Base-by-base conservation (phyloP, 148 eudicot species). In the Polygonum maritimum region DNA sequence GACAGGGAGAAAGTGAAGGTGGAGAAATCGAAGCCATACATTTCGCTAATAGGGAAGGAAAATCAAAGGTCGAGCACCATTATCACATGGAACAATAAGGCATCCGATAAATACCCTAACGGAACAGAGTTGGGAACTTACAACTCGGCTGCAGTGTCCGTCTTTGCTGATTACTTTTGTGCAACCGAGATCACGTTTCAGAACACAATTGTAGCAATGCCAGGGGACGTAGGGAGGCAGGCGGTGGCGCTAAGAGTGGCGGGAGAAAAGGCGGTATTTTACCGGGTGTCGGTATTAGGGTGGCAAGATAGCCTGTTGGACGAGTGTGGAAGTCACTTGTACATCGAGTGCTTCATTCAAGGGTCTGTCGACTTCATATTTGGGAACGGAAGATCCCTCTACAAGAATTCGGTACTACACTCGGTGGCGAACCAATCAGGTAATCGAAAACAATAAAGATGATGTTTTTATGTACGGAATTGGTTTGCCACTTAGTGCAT, bases 321-420 rank as follows among this genome's bases (percentile, higher is more conserved):
- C 77, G 94, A 90, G 19, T 13, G 39, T 9, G 98, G 99, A 22
- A 81, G 93, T 35, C 99, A 96, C 78, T 92, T 83, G 49, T 91
- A 88, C n/a, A 84, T 80, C 79, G 81, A 86, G 38, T 92, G 89
- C 81, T 82, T 78, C 78, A 92, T 96, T 48, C 91, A 89, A 78
- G 99, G 99, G 18, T 81, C 97, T 3, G 76, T 89, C 4, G 99
- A 96, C 77, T 96, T 91, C 88, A 89, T 96, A 26, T 96, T 87
- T 75, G 99, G 99, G 77, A 89, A 87, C 57, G 90, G 94, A 4
- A 89, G 83, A 81, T 96, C 99, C 15, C 81, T 92, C 10, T 95
- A 88, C 78, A 86, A 82, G 88, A 85, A 91, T 7, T 89, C 91
- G 76, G 79, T 76, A 36, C 79, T 95, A 51, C 90, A 85, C 69